A percentile compares a stretch with the other conserved stretches of the same genome.
Conservation (phyloP, 163 green algal genomes). For the Volvox carteri region DNA sequence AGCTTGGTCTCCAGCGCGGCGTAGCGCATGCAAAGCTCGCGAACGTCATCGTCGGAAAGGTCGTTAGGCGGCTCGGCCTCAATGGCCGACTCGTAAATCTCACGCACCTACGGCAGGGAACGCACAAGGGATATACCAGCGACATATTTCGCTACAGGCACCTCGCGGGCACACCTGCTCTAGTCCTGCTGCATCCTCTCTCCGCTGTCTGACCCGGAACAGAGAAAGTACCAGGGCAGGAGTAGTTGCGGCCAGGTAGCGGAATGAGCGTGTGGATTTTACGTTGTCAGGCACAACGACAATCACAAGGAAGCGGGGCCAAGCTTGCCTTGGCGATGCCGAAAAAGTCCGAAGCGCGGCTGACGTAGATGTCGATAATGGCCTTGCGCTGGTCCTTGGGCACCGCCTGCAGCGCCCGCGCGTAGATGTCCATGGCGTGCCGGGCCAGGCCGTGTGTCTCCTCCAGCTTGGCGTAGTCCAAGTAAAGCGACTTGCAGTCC, state of each 20-base stretch:
- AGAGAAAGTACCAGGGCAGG: too few relatives aligned
- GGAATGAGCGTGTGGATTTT: too few relatives aligned
- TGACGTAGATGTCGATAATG: conserved; percentile 93
- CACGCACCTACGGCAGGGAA: conserved; percentile 90
- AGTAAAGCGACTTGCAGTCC: conserved; percentile 78
- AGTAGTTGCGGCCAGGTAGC: too few relatives aligned
- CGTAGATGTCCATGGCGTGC: conserved; percentile 90
- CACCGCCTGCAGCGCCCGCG: conserved; percentile 71
- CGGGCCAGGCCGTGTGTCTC: conserved; percentile 93
- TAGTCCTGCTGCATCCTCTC: too few relatives aligned
- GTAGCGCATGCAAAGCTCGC: conserved; percentile 89
- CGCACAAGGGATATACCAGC: too few relatives aligned
- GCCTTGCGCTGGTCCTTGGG: conserved; percentile 81
- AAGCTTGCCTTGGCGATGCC: conserved; percentile 92
- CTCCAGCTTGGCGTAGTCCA: conserved; percentile 91
- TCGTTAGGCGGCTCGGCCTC: conserved; percentile 84
- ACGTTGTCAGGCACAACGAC: too few relatives aligned
- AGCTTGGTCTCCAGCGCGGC: conserved; percentile 92
- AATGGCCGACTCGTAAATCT: conserved; percentile 95
- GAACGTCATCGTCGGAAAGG: conserved; percentile 88
- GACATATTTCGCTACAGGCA: too few relatives aligned
- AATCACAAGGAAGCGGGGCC: too few relatives aligned
- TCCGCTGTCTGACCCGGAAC: too few relatives aligned
- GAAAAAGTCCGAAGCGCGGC: conserved; percentile 93
- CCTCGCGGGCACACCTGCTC: too few relatives aligned